phyloP scores from a whole-genome alignment of 805 yeast species.

The Starmerella cellae region DNA sequence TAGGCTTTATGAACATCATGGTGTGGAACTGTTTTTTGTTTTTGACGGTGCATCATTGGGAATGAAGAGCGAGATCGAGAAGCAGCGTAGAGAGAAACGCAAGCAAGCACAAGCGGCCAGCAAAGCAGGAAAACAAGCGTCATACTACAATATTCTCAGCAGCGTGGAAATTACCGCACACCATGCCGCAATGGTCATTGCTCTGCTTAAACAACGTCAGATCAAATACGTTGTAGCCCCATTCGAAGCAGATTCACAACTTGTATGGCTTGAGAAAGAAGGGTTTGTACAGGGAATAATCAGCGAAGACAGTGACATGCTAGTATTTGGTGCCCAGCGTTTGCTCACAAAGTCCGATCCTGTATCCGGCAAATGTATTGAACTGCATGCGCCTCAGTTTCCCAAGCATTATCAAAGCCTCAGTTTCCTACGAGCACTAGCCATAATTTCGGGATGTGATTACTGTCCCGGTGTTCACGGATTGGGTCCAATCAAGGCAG shows the following conservation, averaged over 20 bases:
- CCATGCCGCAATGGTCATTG: conserved; percentile 80
- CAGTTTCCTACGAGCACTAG: conserved; percentile 46
- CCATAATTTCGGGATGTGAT: conserved; percentile 92
- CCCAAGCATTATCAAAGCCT: conserved; percentile 28
- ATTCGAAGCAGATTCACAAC: conserved; percentile 94
- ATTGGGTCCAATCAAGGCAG: conserved; percentile 69
- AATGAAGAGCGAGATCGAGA: conserved; percentile 61
- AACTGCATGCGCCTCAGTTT: conserved; percentile 41
- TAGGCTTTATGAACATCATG: conserved; percentile 49
- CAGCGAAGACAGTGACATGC: conserved; percentile 86
- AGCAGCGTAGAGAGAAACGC: conserved; percentile 46
- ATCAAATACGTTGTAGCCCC: conserved; percentile 86
- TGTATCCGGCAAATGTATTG: conserved; percentile 54
- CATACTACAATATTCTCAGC: conserved; percentile 8
- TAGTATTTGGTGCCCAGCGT: conserved; percentile 69
- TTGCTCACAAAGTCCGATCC: conserved; percentile 66
- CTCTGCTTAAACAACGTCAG: conserved; percentile 36
- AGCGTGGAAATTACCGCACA: conserved; percentile 78
- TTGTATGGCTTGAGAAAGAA: conserved; percentile 70
- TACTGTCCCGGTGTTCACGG: conserved; percentile 77
- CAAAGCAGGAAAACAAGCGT: background rate
- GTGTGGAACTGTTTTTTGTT: conserved; percentile 72
- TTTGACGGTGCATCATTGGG: conserved; percentile 87
- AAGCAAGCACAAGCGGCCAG: conserved; percentile 33
- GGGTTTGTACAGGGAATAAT: conserved; percentile 74